Conservation (phyloP, 805 yeast genomes). For the Starmerella sirachaensis region DNA sequence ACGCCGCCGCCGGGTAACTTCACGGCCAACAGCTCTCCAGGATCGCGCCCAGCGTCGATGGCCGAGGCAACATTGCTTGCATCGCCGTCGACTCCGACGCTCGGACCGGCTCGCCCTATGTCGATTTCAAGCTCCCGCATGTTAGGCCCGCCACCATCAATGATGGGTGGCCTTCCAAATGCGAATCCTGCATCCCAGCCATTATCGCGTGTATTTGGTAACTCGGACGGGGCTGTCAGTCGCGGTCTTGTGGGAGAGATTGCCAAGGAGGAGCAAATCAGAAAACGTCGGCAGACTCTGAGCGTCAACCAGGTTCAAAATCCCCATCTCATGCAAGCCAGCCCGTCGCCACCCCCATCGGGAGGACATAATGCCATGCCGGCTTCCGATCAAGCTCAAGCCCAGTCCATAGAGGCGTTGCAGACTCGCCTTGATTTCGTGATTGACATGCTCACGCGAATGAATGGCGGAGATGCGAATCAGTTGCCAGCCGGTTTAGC, state of each 20-base stretch:
- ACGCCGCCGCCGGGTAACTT: not conserved
- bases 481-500: too few species aligned
- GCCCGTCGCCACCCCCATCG: too few species aligned
- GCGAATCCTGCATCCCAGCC: slow-evolving; percentile 7
- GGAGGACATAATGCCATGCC: too few species aligned
- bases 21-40: not conserved
- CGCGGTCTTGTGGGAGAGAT: slow-evolving; percentile 34
- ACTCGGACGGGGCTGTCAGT: slow-evolving; percentile 12
- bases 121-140: slow-evolving; percentile 11
- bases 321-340: too few species aligned
- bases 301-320: slow-evolving; percentile 8
- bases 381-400: too few species aligned
- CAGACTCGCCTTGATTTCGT: too few species aligned
- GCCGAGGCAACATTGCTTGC: not conserved
- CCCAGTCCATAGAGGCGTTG: too few species aligned
- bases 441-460: too few species aligned
- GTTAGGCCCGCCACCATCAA: not conserved
- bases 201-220: slow-evolving; percentile 22
- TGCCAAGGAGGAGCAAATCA: slow-evolving; percentile 31
- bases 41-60: not conserved
- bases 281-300: slow-evolving; percentile 22
- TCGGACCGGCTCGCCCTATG: slow-evolving; percentile 2
- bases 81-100: slow-evolving; percentile 3
- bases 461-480: too few species aligned
- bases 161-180: not conserved